phyloP scores from a whole-genome alignment of 805 yeast genomes.

The Zygosaccharomyces pseudorouxii region DNA sequence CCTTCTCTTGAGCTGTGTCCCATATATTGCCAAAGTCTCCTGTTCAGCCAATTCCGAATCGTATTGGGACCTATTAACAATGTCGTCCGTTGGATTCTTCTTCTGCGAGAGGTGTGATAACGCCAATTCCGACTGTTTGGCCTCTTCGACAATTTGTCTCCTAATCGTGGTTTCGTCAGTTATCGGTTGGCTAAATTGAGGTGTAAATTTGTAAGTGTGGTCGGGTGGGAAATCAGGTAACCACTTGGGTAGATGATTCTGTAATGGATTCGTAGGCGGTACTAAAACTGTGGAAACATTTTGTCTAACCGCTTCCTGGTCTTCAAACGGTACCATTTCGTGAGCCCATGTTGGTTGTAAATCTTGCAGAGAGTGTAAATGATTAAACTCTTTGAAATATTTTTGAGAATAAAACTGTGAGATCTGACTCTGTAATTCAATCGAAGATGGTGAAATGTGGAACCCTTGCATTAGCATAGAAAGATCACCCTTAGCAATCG shows the following conservation, averaged over 20 bases:
- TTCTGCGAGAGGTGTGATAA: constrained; percentile 36
- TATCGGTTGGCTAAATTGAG: constrained; percentile 56
- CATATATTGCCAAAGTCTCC: constrained; percentile 16
- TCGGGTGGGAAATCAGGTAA: constrained; percentile 91
- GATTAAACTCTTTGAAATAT: constrained; percentile 13
- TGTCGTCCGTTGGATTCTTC: neutral
- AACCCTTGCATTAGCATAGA: constrained; percentile 42
- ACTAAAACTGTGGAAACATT: constrained; percentile 46
- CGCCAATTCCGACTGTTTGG: constrained; percentile 75
- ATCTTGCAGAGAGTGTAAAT: constrained; percentile 15
- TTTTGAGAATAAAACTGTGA: constrained; percentile 22
- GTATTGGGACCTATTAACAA: constrained; percentile 6
- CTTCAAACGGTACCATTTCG: constrained; percentile 15
- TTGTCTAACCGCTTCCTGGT: constrained; percentile 2
- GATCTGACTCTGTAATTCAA: constrained; percentile 37
- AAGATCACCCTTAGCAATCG: constrained; percentile 51
- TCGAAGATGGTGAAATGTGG: constrained; percentile 37
- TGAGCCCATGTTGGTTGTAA: constrained; percentile 11
- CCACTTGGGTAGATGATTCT: constrained; percentile 60
- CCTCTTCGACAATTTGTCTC: constrained; percentile 71
- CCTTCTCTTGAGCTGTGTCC: constrained; percentile 5
- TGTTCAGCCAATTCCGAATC: constrained; percentile 14
- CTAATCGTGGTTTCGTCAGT: constrained; percentile 70
- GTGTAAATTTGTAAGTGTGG: constrained; percentile 80
- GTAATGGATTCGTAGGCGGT: constrained; percentile 43